Conservation (phyloP, 1,284 basidiomycete species). For the Tylopilus sp. region DNA sequence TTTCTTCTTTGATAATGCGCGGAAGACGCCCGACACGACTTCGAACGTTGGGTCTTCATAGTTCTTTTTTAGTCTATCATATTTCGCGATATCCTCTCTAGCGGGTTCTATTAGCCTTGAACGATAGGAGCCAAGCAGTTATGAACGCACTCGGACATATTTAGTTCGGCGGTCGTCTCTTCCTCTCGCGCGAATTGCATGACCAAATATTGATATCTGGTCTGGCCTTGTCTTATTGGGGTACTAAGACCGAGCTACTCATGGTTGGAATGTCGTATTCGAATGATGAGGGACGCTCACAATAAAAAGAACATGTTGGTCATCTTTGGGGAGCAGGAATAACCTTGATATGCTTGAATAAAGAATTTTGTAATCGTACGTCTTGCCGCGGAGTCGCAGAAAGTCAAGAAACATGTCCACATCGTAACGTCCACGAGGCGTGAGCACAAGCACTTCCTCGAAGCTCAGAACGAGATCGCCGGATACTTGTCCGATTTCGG, state of each 20-base stretch:
- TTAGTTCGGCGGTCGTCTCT: conserved; percentile 94
- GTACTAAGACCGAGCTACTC: conserved; percentile 80
- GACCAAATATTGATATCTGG: conserved; percentile 95
- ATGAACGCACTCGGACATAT: conserved; percentile 79
- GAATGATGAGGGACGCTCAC: conserved; percentile 44
- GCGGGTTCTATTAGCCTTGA: conserved; percentile 7
- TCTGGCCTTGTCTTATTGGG: conserved; percentile 97
- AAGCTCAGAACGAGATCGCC: conserved; percentile 95
- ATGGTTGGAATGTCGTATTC: not conserved
- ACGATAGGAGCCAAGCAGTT: not conserved
- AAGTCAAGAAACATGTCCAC: conserved; percentile 98
- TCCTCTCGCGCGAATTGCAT: conserved; percentile 98
- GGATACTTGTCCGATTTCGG: conserved; percentile 89
- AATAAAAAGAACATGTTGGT: conserved; percentile 93
- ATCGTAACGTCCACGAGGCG: conserved; percentile 95
- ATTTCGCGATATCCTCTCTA: conserved; percentile 70
- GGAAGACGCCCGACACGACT: conserved; percentile 94
- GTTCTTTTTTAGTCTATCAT: conserved; percentile 84
- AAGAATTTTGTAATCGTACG: conserved; percentile 98
- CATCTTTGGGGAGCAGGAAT: conserved; percentile 96
- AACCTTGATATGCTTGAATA: conserved; percentile 87
- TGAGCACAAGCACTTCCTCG: conserved; percentile 94
- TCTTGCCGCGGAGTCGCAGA: conserved; percentile 92
- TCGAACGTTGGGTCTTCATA: conserved; percentile 95
- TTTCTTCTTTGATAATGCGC: conserved; percentile 87